Percentiles rank a stretch among this genome's conserved stretches.
These are phyloP conservation scores for Pseudodiploospora longispora DNA, from an alignment of 2,329 filamentous ascomycete species.

Conservation along the genomic window DNA sequence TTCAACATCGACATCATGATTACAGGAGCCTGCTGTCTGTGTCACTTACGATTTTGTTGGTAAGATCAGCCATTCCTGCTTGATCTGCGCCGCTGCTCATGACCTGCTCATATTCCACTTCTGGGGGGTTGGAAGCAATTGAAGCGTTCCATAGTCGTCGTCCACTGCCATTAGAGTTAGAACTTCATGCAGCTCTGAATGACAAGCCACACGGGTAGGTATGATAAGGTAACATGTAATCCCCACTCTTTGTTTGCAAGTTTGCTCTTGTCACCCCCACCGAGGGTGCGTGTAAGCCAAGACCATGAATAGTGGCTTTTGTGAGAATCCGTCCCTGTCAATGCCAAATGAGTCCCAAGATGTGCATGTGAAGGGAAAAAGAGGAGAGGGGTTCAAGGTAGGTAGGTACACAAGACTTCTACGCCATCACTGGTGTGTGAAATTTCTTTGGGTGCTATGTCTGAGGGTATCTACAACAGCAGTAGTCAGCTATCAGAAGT, in stretches of 20 bases:
- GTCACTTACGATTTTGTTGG: constrained; percentile 52
- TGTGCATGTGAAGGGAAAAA: background rate
- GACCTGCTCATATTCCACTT: constrained; percentile 51
- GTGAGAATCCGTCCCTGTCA: constrained; percentile 62
- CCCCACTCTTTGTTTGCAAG: constrained; percentile 12
- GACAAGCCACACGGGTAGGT: background rate
- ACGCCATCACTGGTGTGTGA: constrained; percentile 20
- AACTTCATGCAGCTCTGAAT: background rate
- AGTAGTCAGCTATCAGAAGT: too few relatives aligned
- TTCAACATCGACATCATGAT: background rate
- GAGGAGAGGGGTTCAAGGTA: too few relatives aligned
- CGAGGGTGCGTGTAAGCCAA: constrained; percentile 27
- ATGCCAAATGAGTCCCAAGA: background rate
- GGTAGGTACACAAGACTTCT: constrained; percentile 24
- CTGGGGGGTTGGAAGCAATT: constrained; percentile 42
- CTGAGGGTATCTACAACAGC: constrained; percentile 21
- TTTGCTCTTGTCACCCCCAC: constrained; percentile 26
- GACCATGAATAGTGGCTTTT: constrained; percentile 57
- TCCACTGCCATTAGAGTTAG: constrained; percentile 1
- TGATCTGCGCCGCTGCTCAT: constrained; percentile 39
- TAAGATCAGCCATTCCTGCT: constrained; percentile 50
- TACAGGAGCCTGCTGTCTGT: background rate
- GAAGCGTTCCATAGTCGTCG: constrained; percentile 16
- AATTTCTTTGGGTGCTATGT: constrained; percentile 22
- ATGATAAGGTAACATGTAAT: background rate